These are phyloP conservation scores for Brettanomyces sp. DNA, from an alignment of 805 yeast genomes.

Conservation along the genomic window DNA sequence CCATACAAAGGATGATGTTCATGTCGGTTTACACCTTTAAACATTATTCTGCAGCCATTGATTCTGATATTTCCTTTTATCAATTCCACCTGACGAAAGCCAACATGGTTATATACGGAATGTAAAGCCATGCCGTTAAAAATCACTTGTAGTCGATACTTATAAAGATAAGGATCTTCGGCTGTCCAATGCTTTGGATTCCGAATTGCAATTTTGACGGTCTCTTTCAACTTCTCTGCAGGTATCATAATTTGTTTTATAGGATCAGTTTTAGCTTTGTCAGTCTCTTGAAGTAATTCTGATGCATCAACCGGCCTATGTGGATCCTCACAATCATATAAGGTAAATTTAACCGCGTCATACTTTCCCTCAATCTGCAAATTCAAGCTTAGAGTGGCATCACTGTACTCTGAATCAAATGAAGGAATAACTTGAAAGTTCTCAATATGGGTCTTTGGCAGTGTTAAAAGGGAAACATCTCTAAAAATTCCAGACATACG, in stretches of 20 bases:
- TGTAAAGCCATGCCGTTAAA: not conserved
- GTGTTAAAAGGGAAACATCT: not conserved
- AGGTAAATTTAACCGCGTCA: not conserved
- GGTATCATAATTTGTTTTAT: not conserved
- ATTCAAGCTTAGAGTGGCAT: not conserved
- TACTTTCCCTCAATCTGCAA: not conserved
- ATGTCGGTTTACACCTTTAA: not conserved
- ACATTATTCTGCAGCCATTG: not conserved
- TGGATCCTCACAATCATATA: slow-evolving; percentile 1
- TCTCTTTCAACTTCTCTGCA: not conserved
- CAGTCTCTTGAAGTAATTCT: not conserved
- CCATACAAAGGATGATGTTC: not conserved
- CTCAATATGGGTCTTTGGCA: not conserved
- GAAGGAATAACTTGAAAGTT: not conserved
- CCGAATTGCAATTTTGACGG: not conserved
- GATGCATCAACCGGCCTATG: not conserved
- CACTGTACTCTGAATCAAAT: not conserved
- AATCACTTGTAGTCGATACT: not conserved
- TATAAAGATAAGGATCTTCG: not conserved
- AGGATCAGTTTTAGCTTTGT: not conserved
- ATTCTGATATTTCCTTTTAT: not conserved
- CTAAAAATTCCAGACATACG: not conserved
- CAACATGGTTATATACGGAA: not conserved
- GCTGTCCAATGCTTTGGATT: slow-evolving; percentile 1
- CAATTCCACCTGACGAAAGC: not conserved